These are phyloP conservation scores for Spizellomyces punctatus DNA, from an alignment of 192 early-diverging fungal species.

Conservation along the genomic window DNA sequence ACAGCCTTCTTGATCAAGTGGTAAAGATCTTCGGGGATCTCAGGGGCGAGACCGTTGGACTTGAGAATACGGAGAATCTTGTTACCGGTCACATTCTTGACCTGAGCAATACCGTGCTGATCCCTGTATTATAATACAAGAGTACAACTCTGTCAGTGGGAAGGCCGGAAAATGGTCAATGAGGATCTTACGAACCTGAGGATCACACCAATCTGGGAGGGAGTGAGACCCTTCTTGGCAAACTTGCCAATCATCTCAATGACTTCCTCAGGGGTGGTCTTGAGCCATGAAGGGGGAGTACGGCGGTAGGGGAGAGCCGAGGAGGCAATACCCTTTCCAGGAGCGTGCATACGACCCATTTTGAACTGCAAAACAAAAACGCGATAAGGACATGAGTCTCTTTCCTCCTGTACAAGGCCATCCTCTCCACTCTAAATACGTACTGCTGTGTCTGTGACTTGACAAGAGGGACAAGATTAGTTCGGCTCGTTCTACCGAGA, in stretches of 20 bases:
- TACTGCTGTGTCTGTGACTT: too few species aligned
- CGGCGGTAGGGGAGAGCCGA: conserved; percentile 96
- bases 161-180: background rate
- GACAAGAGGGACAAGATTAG: background rate
- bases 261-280: conserved; percentile 96
- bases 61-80: conserved; percentile 99
- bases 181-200: conserved; percentile 52
- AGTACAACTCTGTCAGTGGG: background rate
- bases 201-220: conserved; percentile 97
- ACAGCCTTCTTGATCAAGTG: conserved; percentile 99
- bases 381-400: too few species aligned
- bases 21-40: conserved; percentile 98
- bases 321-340: conserved; percentile 93
- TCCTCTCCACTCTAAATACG: too few species aligned
- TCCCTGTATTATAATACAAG: conserved; percentile 58
- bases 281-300: conserved; percentile 96
- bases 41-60: conserved; percentile 92
- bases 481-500: background rate
- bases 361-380: background rate
- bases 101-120: conserved; percentile 96
- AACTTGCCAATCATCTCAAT: conserved; percentile 98
- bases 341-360: conserved; percentile 81
- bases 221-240: conserved; percentile 98
- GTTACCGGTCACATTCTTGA: conserved; percentile 96
- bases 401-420: too few species aligned